phyloP scores from a whole-genome alignment of 768 basidiomycete species.

The Sistotremastrum niveocremeum region DNA sequence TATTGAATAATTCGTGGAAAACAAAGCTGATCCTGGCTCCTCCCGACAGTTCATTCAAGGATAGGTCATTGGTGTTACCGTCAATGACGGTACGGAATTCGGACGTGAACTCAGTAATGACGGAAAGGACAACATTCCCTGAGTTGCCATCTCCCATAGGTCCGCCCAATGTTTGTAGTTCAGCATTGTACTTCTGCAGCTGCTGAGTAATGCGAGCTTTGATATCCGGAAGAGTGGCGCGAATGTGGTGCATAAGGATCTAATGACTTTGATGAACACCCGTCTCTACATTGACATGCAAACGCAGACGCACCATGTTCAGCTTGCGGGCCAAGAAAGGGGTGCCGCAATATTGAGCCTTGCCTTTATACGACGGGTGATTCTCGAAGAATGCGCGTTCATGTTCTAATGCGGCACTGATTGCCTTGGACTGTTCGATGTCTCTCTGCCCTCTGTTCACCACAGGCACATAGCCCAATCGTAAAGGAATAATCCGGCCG shows the following conservation, averaged over 20 bases:
- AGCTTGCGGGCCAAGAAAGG: conserved; percentile 92
- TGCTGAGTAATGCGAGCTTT: conserved; percentile 90
- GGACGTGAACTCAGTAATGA: conserved; percentile 95
- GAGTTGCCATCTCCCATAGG: conserved; percentile 73
- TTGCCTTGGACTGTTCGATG: conserved; percentile 82
- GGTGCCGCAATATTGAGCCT: conserved; percentile 93
- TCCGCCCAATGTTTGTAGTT: conserved; percentile 77
- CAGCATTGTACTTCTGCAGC: conserved; percentile 75
- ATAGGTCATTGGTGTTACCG: conserved; percentile 92
- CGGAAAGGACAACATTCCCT: conserved; percentile 86
- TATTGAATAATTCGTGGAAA: conserved; percentile 97
- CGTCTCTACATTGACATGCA: not conserved
- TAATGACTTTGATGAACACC: conserved; percentile 16
- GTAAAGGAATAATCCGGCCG: conserved; percentile 89
- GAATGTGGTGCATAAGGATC: conserved; percentile 99
- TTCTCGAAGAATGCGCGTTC: conserved; percentile 93
- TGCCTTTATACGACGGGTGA: conserved; percentile 85
- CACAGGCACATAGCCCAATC: conserved; percentile 95
- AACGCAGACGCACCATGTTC: conserved; percentile 57
- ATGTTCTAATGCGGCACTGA: conserved; percentile 70
- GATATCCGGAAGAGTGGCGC: conserved; percentile 95
- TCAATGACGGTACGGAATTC: conserved; percentile 97
- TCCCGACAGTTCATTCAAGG: conserved; percentile 92
- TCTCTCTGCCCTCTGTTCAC: conserved; percentile 98
- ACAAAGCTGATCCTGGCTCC: conserved; percentile 98